Percentiles rank a stretch among this genome's conserved stretches.
Evolutionary conservation across 2,329 filamentous ascomycete genomes (phyloP).

Genomic region (Penicillium verrucosum): DNA sequence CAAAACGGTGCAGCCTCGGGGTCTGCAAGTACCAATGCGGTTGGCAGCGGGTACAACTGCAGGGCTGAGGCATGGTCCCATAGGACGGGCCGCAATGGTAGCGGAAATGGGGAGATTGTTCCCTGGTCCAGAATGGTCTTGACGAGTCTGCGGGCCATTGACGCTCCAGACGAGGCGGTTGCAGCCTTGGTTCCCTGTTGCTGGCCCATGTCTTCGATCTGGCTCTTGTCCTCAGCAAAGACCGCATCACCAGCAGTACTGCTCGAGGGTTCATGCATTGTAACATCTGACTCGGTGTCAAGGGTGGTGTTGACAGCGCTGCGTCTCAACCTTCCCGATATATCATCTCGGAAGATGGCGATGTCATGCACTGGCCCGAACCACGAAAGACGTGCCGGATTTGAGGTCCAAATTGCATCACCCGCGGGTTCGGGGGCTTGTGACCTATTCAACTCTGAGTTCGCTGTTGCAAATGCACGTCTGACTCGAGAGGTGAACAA

Average conservation of each 20-base stretch:
- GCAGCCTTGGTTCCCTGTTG: slow-evolving; percentile 14
- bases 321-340: slow-evolving; percentile 73
- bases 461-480: slow-evolving; percentile 74
- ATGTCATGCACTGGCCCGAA: slow-evolving; percentile 89
- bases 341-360: slow-evolving; percentile 81
- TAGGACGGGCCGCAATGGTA: slow-evolving; percentile 73
- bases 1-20: slow-evolving; percentile 77
- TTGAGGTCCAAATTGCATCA: slow-evolving; percentile 82
- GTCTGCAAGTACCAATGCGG: slow-evolving; percentile 78
- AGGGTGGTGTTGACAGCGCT: slow-evolving; percentile 68
- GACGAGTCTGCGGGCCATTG: slow-evolving; percentile 70
- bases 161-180: slow-evolving; percentile 29
- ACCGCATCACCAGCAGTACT: slow-evolving; percentile 13
- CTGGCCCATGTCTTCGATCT: slow-evolving; percentile 20
- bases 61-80: slow-evolving; percentile 81
- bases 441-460: slow-evolving; percentile 61
- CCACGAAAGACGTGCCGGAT: slow-evolving; percentile 75
- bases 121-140: slow-evolving; percentile 91
- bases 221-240: slow-evolving; percentile 32
- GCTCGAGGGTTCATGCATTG: slow-evolving; percentile 28
- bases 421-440: slow-evolving; percentile 56
- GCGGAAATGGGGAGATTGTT: slow-evolving; percentile 79
- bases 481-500: slow-evolving; percentile 86
- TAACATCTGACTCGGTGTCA: slow-evolving; percentile 18
- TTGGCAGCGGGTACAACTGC: slow-evolving; percentile 84